Base-by-base conservation (phyloP, 2,329 filamentous ascomycete species). In the Fusarium sp. region DNA sequence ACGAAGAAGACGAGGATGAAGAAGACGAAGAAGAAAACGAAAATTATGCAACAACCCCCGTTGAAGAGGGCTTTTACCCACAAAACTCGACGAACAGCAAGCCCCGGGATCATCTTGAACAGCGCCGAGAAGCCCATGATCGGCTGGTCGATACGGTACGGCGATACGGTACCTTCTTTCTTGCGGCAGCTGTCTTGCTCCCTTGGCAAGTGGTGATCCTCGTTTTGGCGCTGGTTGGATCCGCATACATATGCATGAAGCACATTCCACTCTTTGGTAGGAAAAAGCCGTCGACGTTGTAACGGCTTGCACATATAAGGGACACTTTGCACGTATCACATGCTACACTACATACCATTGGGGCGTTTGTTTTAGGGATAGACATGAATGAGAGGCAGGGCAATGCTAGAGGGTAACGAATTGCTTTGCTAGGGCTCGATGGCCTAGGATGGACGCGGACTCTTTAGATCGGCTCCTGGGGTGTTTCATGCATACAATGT, bases 181-280 rank as follows among this genome's bases (percentile, higher is more conserved):
- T 84, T 55, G 84, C 81, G 15, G 81, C 82, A 18, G 70, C 82
- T 50, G 83, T 86, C 63, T 78, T 87, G 67, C 80, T 87, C 42
- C 84, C 85, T 57, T 76, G 76, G 49, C 77, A 77, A 69, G 75
- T 85, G 58, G 76, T 83, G 50, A 73, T 75, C 24, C 54, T 82
- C 56, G 77, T 81, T 61, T 71, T 79, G 47, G 63, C 79, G 48
- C 74, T 72, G 33, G 74, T 74, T 56, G 82, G 78, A 44, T 73
- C 78, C 62, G 76, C 81, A 74, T 85, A 84, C 74, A 69, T 81
- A 75, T 80, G 77, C 76, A 79, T 79, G 73, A 76, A 65, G 69
- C 63, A 73, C 57, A 68, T 71, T 65, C 58, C 67, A 61, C 66
- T 71, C 54, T 59, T 63, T 56, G 65, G 71, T 62, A 69, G 64